Conservation (phyloP, 176 grass and related monocot genomes). For the bread wheat (Triticum aestivum) region IWGSC_CS_RefSeq_v2.1 NC_057809.1:224732617-224733116, state of each 20-base stretch:
- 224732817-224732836: neutral
- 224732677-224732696: conserved; percentile 41
- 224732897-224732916: conserved; percentile 59
- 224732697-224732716: neutral
- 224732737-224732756: neutral
- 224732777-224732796: neutral
- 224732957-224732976: conserved; percentile 46
- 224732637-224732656: conserved; percentile 81
- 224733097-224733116: conserved; percentile 60
- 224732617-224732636: conserved; percentile 64
- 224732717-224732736: neutral
- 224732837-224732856: conserved; percentile 41
- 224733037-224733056: conserved; percentile 55
- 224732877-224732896: conserved; percentile 58
- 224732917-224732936: conserved; percentile 50
- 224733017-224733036: conserved; percentile 54
- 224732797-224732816: neutral
- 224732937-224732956: conserved; percentile 52
- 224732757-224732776: neutral
- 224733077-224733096: conserved; percentile 23
- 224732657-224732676: conserved; percentile 69
- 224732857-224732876: conserved; percentile 55
- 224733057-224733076: conserved; percentile 48
- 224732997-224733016: conserved; percentile 46
- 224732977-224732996: conserved; percentile 62